Evolutionary conservation across 1,284 basidiomycete species (phyloP), one percentile per base, ranked within the genome.

Genomic region (Austropuccinia psidii): DNA sequence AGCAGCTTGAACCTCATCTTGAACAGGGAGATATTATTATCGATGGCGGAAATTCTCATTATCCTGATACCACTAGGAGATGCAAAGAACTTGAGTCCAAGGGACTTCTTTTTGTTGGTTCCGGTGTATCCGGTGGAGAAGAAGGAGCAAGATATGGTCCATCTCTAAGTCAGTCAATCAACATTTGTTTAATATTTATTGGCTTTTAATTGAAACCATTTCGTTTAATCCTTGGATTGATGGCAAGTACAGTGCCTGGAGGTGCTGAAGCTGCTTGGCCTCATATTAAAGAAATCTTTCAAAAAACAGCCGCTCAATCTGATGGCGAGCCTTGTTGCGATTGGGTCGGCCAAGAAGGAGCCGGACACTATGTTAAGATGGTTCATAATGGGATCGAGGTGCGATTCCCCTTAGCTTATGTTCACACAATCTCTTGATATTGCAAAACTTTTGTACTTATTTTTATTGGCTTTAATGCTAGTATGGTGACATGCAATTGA

Each of bases 401-500:
- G 21, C 31, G 54, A 24, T 37, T 49, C 31, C 57, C 11, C 72
- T 75, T 79, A 76, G 76, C 65, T 29, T 15, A 37, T 43, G 24
- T 27, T 13, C n/a, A 19, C 7, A 47, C 41, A 45, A 11, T 64
- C 15, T n/a, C 27, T 3, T 29, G 13, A n/a, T 33, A 24, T 37
- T 50, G 19, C 50, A 43, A 37, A 67, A 27, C 4, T 58, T 21
- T 31, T 37, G 17, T 37, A 37, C 15, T 57, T n/a, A 9, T 19
- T 27, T 31, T 43, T 29, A 17, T 24, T 60, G 57, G 15, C 24
- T 15, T 21, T 29, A 4, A 31, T 24, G n/a, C n/a, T 60, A 78
- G 83, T 99, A 98, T 83, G 96, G 96, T 83, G 96, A 99, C 85
- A 99, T 99, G 96, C 96, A 98, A 83, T 85, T 98, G 81, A 98